Conservation (phyloP, 1,284 basidiomycete genomes). For the Rhodofomes roseus region DNA sequence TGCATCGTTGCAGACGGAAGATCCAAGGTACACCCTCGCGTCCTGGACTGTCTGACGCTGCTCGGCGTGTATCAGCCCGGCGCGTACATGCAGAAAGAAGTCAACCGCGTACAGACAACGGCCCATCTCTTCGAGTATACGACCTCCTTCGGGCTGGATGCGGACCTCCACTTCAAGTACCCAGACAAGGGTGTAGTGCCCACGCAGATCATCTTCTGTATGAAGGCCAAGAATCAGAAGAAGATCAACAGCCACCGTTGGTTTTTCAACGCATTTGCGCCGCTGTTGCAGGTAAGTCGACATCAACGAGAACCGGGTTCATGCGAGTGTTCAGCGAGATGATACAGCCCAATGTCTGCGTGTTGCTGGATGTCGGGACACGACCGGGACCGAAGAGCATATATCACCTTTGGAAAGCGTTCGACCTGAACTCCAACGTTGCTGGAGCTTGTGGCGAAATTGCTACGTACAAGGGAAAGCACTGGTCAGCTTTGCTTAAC, state of each 20-base stretch:
- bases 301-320: slow-evolving; percentile 19
- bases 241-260: slow-evolving; percentile 96
- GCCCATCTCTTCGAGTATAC: slow-evolving; percentile 97
- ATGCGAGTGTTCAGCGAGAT: neutral
- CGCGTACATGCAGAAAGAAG: slow-evolving; percentile 86
- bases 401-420: slow-evolving; percentile 94
- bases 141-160: slow-evolving; percentile 85
- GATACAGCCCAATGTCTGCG: slow-evolving; percentile 78
- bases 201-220: slow-evolving; percentile 87
- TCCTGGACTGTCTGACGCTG: slow-evolving; percentile 87
- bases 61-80: slow-evolving; percentile 77
- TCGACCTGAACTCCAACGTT: slow-evolving; percentile 90
- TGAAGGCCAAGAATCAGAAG: slow-evolving; percentile 95
- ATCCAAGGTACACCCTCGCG: slow-evolving; percentile 88
- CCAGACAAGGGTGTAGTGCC: slow-evolving; percentile 95
- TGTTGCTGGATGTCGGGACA: slow-evolving; percentile 92
- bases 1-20: slow-evolving; percentile 96
- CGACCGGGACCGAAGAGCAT: slow-evolving; percentile 81
- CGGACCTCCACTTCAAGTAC: slow-evolving; percentile 89
- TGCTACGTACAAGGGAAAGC: slow-evolving; percentile 87
- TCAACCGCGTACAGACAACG: slow-evolving; percentile 85
- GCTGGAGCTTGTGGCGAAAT: slow-evolving; percentile 97
- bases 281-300: slow-evolving; percentile 61
- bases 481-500: slow-evolving; percentile 79
- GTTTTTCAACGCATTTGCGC: slow-evolving; percentile 92